Evolutionary conservation across 1,284 basidiomycete genomes (phyloP).

Genomic region (Boletus nobilissimus): DNA sequence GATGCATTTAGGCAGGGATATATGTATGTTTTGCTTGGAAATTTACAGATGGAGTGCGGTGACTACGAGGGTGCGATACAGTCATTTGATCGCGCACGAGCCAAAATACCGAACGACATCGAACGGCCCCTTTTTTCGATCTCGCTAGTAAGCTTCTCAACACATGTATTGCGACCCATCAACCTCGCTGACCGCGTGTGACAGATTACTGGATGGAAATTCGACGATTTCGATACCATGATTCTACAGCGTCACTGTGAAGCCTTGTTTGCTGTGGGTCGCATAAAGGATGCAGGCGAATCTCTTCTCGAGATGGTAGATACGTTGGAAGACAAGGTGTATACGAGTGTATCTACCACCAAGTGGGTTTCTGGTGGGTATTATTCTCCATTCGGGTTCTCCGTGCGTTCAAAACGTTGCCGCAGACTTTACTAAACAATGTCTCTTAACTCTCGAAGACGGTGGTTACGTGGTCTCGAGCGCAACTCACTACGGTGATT

Average conservation of each 20-base stretch:
- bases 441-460: too few relatives aligned
- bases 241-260: constrained; percentile 4
- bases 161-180: not conserved
- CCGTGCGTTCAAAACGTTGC: not conserved
- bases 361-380: constrained; percentile 6
- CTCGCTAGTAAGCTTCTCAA: not conserved
- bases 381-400: not conserved
- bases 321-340: not conserved
- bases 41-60: too few relatives aligned
- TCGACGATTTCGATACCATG: not conserved
- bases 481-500: too few relatives aligned
- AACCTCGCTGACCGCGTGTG: too few relatives aligned
- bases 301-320: not conserved
- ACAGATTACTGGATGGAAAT: constrained; percentile 18
- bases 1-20: not conserved
- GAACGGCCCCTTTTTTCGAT: not conserved
- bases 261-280: not conserved
- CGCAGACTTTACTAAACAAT: too few relatives aligned
- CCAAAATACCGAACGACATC: not conserved
- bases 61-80: not conserved
- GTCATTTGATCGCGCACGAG: not conserved
- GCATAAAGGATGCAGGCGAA: not conserved
- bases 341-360: not conserved
- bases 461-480: too few relatives aligned
- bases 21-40: not conserved